phyloP scores from a whole-genome alignment of 495 filamentous ascomycete species.

The Ramalina intermedia region DNA sequence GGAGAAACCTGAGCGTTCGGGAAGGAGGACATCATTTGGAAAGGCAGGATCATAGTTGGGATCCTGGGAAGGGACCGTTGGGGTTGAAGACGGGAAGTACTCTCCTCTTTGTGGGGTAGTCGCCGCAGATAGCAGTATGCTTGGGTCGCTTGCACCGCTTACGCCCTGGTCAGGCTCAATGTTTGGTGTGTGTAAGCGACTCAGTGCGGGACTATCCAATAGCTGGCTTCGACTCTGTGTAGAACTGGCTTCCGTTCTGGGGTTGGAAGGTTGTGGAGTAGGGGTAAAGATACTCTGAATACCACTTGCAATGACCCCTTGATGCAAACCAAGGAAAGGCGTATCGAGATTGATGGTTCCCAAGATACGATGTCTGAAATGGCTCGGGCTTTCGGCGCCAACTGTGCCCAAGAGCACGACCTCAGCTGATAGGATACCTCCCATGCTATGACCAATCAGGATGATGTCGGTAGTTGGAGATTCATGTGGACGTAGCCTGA shows the following conservation, averaged over 20 bases:
- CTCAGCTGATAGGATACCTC: constrained; percentile 71
- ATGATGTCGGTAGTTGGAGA: constrained; percentile 61
- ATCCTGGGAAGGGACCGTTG: constrained; percentile 24
- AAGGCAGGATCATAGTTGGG: constrained; percentile 62
- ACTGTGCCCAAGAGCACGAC: constrained; percentile 46
- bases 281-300: constrained; percentile 61
- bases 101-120: no score
- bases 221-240: not conserved
- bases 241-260: not conserved
- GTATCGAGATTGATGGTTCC: constrained; percentile 78
- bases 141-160: no score
- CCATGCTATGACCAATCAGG: constrained; percentile 81
- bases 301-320: constrained; percentile 68
- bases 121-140: no score
- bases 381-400: constrained; percentile 10
- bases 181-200: not conserved
- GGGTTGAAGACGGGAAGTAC: not conserved
- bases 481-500: constrained; percentile 64
- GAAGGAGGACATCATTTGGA: constrained; percentile 51
- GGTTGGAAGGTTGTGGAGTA: constrained; percentile 25
- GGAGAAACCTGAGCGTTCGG: constrained; percentile 48
- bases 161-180: not conserved
- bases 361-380: constrained; percentile 55
- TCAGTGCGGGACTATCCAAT: not conserved
- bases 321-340: constrained; percentile 79